Percentiles rank a stretch among this genome's conserved stretches.
phyloP scores from a whole-genome alignment of 2,329 filamentous ascomycete genomes.

The Ascochyta lentis region DNA sequence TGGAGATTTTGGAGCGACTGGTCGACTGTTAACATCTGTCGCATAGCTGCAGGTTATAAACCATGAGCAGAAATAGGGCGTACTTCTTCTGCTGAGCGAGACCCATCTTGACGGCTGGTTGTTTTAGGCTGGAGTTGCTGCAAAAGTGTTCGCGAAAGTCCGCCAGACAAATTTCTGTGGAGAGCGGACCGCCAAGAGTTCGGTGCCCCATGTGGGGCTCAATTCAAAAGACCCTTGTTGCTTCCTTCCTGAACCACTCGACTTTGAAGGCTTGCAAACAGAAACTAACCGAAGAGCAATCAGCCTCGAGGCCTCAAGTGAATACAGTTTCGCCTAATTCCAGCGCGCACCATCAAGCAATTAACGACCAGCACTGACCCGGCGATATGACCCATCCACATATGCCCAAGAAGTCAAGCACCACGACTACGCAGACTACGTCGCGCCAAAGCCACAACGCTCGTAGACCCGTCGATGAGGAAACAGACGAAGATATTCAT shows the following conservation, averaged over 20 bases:
- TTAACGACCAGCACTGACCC: constrained; percentile 27
- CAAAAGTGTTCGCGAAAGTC: constrained; percentile 17
- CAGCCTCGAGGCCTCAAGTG: neutral
- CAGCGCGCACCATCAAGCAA: neutral
- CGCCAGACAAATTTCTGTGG: constrained; percentile 33
- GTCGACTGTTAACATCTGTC: constrained; percentile 21
- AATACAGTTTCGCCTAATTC: constrained; percentile 6
- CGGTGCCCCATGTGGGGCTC: constrained; percentile 7
- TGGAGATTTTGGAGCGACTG: constrained; percentile 74
- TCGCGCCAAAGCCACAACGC: constrained; percentile 19
- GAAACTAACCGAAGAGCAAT: neutral
- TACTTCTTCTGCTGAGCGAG: constrained; percentile 73
- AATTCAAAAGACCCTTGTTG: constrained; percentile 4
- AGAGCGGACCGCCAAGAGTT: constrained; percentile 22
- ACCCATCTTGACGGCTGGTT: constrained; percentile 61
- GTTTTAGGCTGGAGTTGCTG: constrained; percentile 10
- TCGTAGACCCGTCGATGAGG: constrained; percentile 14
- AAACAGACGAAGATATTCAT: constrained; percentile 5
- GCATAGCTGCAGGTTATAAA: neutral
- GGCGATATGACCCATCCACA: constrained; percentile 24
- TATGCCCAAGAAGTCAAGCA: constrained; percentile 17
- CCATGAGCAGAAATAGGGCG: constrained; percentile 4
- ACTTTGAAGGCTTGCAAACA: neutral
- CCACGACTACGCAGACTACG: constrained; percentile 1
- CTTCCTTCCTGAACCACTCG: neutral